Percentiles rank a stretch among this genome's conserved stretches.
Evolutionary conservation across 1,284 basidiomycete genomes (phyloP).

Genomic region (Melampsora larici-populina): DNA sequence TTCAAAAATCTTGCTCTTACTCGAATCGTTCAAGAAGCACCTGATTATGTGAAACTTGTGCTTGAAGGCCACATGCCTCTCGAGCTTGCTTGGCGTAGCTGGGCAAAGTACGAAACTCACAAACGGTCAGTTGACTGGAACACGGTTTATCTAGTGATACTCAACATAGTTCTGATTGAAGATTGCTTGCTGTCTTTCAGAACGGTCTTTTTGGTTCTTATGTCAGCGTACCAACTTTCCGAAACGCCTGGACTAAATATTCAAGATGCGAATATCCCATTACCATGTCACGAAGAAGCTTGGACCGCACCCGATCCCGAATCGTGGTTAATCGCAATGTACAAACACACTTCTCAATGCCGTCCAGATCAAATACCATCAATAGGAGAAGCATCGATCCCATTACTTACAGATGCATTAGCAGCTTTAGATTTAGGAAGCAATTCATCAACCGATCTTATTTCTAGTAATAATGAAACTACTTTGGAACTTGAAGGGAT

Average conservation of each 20-base stretch:
- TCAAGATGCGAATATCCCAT: constrained; percentile 13
- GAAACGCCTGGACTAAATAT: neutral
- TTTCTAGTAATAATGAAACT: too few species aligned
- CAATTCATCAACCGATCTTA: too few species aligned
- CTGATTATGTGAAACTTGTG: constrained; percentile 36
- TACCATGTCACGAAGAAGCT: constrained; percentile 40
- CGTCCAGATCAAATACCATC: neutral
- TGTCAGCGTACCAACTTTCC: constrained; percentile 15
- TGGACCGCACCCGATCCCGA: constrained; percentile 18
- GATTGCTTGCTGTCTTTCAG: neutral
- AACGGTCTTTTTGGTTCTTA: constrained; percentile 40
- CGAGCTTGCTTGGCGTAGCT: constrained; percentile 27
- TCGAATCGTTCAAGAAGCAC: constrained; percentile 10
- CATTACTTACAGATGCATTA: constrained; percentile 23
- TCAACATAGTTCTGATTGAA: neutral
- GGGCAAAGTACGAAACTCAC: constrained; percentile 35
- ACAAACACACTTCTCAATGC: neutral
- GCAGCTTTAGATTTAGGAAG: constrained; percentile 6
- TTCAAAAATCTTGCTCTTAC: constrained; percentile 21
- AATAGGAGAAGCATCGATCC: constrained; percentile 18
- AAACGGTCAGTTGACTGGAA: constrained; percentile 22
- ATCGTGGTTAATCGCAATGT: constrained; percentile 8
- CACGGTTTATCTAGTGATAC: neutral
- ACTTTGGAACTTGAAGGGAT: too few species aligned
- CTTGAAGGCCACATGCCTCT: constrained; percentile 28